Base-by-base conservation (phyloP, 371 early-diverging fungal species). In the Nosema muscidifuracis region DNA sequence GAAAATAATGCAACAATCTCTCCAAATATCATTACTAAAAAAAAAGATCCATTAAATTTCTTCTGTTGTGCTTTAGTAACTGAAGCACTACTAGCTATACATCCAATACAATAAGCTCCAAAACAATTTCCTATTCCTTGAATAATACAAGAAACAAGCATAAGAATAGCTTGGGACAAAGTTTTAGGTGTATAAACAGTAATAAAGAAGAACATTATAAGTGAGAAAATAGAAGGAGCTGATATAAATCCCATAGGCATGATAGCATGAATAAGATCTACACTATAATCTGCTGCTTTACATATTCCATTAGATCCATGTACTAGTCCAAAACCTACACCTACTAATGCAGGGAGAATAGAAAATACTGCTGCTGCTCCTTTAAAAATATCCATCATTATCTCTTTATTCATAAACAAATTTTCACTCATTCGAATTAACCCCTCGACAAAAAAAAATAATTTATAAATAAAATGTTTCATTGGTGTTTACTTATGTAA, bases 61-160 rank as follows among this genome's bases (percentile, higher is more conserved):
- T 81, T 81, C 55, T 83, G 82, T 57, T 81, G 71, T 16, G 81
- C 78, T 63, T 70, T 74, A 9, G 82, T 78, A 9, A 83, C 73
- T 33, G 72, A 67, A 30, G 83, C 81, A 63, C 65, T 63, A 51
- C 47, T 70, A 24, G 80, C 66, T 26, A 81, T 78, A n/a, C 72
- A 66, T 16, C 83, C 83, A 20, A 77, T 76, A 12, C 67, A 72
- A 34, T 75, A 63, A 15, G 78, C 77, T 7, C 79, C 72, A 66
- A 60, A 75, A 42, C 80, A 78, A 18, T 75, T 38, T 7, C 78
- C 76, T 36, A 77, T 26, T 33, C 83, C 83, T 1, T 79, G 43
- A 13, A 83, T 71, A 28, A 71, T 66, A 30, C 75, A 58, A 20
- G 67, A 76, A n/a, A 79, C 77, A 2, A 81, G 43, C 38, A 78